Conservation (phyloP, 352 stramenopile species). For the Globisporangium paddicum region DNA sequence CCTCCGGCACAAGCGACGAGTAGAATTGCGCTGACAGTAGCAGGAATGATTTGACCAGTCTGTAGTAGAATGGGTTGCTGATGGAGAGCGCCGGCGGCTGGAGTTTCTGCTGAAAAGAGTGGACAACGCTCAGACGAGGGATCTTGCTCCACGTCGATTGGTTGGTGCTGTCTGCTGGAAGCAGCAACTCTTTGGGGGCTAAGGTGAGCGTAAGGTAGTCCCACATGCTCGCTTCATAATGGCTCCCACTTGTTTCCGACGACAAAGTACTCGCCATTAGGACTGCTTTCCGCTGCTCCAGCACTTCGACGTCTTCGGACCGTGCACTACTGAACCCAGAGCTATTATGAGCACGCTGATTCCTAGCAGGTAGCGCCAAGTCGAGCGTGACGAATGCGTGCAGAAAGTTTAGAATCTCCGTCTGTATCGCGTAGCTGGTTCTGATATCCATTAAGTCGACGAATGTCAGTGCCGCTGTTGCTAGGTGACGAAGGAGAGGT, state of each 20-base stretch:
- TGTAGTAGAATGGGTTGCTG: constrained; percentile 10
- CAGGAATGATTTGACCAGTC: constrained; percentile 22
- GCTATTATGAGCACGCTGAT: constrained; percentile 8
- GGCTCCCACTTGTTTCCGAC: constrained; percentile 19
- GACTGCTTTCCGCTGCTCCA: constrained; percentile 57
- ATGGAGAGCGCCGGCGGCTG: neutral
- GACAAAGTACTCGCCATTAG: constrained; percentile 42
- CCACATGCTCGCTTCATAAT: constrained; percentile 33
- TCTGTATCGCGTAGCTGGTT: constrained; percentile 15
- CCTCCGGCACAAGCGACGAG: constrained; percentile 17
- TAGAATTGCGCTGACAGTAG: constrained; percentile 27
- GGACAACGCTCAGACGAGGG: neutral
- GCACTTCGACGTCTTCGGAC: constrained; percentile 34
- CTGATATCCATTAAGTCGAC: neutral
- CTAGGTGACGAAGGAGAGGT: constrained; percentile 19
- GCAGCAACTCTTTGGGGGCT: constrained; percentile 7
- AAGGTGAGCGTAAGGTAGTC: constrained; percentile 30
- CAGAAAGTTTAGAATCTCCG: constrained; percentile 28
- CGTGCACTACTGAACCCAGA: neutral
- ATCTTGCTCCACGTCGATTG: neutral
- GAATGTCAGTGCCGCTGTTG: neutral
- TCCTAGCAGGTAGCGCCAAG: constrained; percentile 19
- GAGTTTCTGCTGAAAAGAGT: neutral
- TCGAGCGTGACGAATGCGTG: constrained; percentile 35
- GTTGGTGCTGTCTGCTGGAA: neutral